Evolutionary conservation across 345 rosid species (phyloP), one percentile per base, ranked within the genome.

Genomic region (Eucalyptus marginata): DNA sequence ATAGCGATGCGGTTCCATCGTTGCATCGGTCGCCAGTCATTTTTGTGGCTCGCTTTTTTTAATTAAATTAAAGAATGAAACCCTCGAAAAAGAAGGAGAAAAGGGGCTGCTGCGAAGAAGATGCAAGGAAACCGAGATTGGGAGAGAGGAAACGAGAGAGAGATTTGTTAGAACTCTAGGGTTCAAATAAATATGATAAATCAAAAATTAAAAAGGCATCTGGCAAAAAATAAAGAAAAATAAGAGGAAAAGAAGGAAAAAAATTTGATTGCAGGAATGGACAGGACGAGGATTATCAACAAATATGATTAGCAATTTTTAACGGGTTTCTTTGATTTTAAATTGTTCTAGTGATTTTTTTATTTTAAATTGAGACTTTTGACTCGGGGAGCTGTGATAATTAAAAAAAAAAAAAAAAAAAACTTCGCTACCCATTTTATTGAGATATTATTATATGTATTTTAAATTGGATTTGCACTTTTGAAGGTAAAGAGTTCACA

Each of bases 121-220:
- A 52, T 52, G 58, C 58, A 52, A 52, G 58, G 58, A 52, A 18
- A 18, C 58, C 0, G 58, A 0, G 25, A 52, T 52, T 18, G 58
- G 20, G 58, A 52, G 58, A 18, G 58, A 3, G 58, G 58, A 1
- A 52, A 52, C 58, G 0, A 52, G 0, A 0, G 58, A 52, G 0
- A 52, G 58, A 56, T 56, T 56, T 56, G 62, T 56, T 56, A 56
- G 62, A 24, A 56, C 0, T 24, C 62, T 56, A 24, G 29, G 62
- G 29, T 56, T 56, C 12, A 56, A 0, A 0, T 56, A 56, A 1
- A 56, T 22, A 56, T 56, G 62, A 24, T 24, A 56, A 56, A 24
- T 56, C 11, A 24, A 22, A 56, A 56, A 56, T 24, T 56, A 2
- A 56, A 10, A 56, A 56, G 3, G 6, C 13, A 24, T 56, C 29